Conservation (phyloP, 2,329 filamentous ascomycete species). For the Diplodia scrobiculata region DNA sequence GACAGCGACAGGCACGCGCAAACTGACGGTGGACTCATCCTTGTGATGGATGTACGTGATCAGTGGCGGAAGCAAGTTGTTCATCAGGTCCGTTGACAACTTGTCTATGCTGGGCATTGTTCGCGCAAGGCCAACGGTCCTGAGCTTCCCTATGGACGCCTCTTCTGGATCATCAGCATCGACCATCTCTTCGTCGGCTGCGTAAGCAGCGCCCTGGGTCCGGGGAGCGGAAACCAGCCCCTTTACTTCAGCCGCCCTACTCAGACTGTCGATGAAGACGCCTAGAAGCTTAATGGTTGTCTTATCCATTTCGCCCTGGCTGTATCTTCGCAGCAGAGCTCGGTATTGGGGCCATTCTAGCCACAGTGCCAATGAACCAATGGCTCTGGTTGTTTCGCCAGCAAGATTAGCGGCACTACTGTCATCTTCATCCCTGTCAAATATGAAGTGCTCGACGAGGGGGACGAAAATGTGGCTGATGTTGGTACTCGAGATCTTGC, state of each 20-base stretch:
- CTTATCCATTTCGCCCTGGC: constrained; percentile 81
- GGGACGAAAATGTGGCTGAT: constrained; percentile 86
- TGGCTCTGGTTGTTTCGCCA: constrained; percentile 79
- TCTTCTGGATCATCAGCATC: constrained; percentile 21
- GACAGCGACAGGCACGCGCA: constrained; percentile 85
- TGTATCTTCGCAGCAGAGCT: constrained; percentile 79
- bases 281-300: constrained; percentile 80
- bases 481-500: constrained; percentile 72
- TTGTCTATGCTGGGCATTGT: constrained; percentile 70
- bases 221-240: constrained; percentile 39
- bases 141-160: constrained; percentile 30
- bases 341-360: constrained; percentile 91
- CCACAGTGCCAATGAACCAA: constrained; percentile 72
- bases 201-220: constrained; percentile 47
- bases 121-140: constrained; percentile 53
- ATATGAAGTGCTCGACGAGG: constrained; percentile 90
- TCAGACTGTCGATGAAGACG: constrained; percentile 76
- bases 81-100: constrained; percentile 70
- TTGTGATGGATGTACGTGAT: constrained; percentile 89
- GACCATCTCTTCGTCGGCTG: constrained; percentile 29
- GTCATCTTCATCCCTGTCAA: constrained; percentile 78
- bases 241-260: constrained; percentile 52
- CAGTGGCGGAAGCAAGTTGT: constrained; percentile 75
- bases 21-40: constrained; percentile 89
- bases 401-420: constrained; percentile 76